Conservation (phyloP, 2,329 filamentous ascomycete species). For the Pyricularia pennisetigena region DNA sequence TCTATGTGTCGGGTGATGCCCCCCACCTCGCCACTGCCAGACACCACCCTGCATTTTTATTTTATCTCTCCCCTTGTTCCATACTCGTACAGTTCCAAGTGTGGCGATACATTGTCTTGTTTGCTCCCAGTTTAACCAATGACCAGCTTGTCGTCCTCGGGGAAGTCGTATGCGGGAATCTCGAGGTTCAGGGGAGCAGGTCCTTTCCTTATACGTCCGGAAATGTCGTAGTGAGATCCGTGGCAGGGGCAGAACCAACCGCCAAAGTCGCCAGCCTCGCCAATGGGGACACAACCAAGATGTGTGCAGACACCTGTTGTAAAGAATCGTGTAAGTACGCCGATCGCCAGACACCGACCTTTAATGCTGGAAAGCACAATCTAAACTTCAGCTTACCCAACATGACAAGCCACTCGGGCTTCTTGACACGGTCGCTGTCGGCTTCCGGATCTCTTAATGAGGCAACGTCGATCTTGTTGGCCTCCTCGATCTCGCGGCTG, state of each 20-base stretch:
- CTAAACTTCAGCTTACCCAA: slow-evolving; percentile 51
- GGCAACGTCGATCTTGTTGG: slow-evolving; percentile 77
- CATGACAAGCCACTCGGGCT: slow-evolving; percentile 99
- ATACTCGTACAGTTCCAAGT: slow-evolving; percentile 4
- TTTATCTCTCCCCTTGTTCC: neutral
- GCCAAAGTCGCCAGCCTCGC: slow-evolving; percentile 94
- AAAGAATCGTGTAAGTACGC: neutral
- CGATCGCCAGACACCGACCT: neutral
- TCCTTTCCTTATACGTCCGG: slow-evolving; percentile 93
- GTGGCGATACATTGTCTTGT: neutral
- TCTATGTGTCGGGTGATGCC: neutral
- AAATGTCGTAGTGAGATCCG: slow-evolving; percentile 99
- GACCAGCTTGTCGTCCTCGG: slow-evolving; percentile 76
- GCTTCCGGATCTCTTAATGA: slow-evolving; percentile 82
- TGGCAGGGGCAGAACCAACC: slow-evolving; percentile 99
- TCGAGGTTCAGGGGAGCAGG: slow-evolving; percentile 97
- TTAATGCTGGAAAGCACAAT: neutral
- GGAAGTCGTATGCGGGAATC: slow-evolving; percentile 86
- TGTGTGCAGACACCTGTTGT: slow-evolving; percentile 88
- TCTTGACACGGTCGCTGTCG: slow-evolving; percentile 90
- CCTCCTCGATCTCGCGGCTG: slow-evolving; percentile 83
- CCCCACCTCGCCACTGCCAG: neutral
- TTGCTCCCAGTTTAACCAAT: slow-evolving; percentile 63
- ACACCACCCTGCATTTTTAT: neutral
- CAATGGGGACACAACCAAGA: slow-evolving; percentile 97